phyloP scores from a whole-genome alignment of 2,329 filamentous ascomycete genomes.

The Cytospora piceicola region DNA sequence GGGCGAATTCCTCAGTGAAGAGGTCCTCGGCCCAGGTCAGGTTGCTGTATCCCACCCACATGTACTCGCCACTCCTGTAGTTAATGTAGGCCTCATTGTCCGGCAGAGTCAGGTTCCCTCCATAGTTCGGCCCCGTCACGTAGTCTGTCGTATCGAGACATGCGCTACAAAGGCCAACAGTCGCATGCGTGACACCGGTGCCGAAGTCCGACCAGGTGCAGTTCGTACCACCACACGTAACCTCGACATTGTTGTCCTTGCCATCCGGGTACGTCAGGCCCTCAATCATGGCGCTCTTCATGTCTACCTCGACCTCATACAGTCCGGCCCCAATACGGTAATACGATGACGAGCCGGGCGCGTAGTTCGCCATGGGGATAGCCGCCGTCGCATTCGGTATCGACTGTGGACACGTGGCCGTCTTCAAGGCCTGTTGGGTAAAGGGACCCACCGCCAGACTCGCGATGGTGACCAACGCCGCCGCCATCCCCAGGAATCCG shows the following conservation, averaged over 20 bases:
- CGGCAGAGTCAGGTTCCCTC: conserved; percentile 33
- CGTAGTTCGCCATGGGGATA: conserved; percentile 24
- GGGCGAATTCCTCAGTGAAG: conserved; percentile 31
- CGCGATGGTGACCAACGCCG: conserved; percentile 36
- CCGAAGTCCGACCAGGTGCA: conserved; percentile 34
- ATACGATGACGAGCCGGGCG: conserved; percentile 25
- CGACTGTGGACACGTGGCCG: conserved; percentile 32
- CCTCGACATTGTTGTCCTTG: conserved; percentile 33
- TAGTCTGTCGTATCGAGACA: conserved; percentile 35
- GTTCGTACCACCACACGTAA: conserved; percentile 35
- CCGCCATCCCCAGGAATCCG: conserved; percentile 30
- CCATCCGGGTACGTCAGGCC: conserved; percentile 36
- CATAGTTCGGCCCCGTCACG: conserved; percentile 19
- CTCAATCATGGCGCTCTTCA: conserved; percentile 40
- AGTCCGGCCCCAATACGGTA: conserved; percentile 33
- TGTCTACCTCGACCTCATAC: conserved; percentile 37
- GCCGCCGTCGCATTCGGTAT: conserved; percentile 19
- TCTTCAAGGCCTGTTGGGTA: conserved; percentile 39
- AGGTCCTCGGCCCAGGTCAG: conserved; percentile 30
- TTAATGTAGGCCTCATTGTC: conserved; percentile 33
- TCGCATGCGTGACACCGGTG: conserved; percentile 35
- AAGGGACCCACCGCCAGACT: conserved; percentile 39
- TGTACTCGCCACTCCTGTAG: conserved; percentile 25
- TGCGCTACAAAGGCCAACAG: conserved; percentile 35
- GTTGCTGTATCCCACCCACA: conserved; percentile 31